These are phyloP conservation scores for Lipomyces orientalis DNA, from an alignment of 805 yeast genomes.

Conservation along the genomic window DNA sequence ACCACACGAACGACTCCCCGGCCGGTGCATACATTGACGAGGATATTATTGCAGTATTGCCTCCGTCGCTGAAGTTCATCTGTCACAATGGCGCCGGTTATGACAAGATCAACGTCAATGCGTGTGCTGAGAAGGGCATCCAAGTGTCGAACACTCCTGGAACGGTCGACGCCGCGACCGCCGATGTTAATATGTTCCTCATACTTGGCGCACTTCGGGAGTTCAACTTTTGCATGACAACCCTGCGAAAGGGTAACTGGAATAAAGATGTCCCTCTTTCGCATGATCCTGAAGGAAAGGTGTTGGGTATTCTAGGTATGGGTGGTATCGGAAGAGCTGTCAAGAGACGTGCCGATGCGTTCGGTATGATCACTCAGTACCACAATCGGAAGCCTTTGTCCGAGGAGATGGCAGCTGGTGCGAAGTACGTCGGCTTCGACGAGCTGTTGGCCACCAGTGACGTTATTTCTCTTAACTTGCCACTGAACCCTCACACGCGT, in stretches of 20 bases:
- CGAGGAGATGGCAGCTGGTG: conserved; percentile 68
- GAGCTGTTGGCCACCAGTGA: conserved; percentile 68
- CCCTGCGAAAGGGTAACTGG: conserved; percentile 68
- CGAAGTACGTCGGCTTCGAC: conserved; percentile 74
- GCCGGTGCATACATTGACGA: conserved; percentile 62
- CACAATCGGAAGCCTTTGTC: conserved; percentile 68
- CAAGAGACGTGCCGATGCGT: conserved; percentile 70
- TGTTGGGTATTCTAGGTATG: conserved; percentile 81
- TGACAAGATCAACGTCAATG: conserved; percentile 68
- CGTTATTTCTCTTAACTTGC: conserved; percentile 74
- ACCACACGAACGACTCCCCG: conserved; percentile 57
- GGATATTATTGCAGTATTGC: conserved; percentile 63
- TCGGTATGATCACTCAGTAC: conserved; percentile 77
- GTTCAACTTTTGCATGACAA: conserved; percentile 64
- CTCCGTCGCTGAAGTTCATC: conserved; percentile 58
- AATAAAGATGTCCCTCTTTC: conserved; percentile 64
- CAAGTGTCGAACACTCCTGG: conserved; percentile 69
- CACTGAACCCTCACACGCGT: conserved; percentile 71
- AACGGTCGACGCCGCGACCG: conserved; percentile 72
- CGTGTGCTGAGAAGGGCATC: conserved; percentile 58
- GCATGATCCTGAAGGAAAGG: conserved; percentile 74
- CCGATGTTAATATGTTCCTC: conserved; percentile 70
- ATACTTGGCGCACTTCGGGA: conserved; percentile 68
- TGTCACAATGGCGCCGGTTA: conserved; percentile 71
- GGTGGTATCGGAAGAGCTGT: conserved; percentile 91